Base-by-base conservation (phyloP, 495 filamentous ascomycete genomes). In the Tuber indicum region DNA sequence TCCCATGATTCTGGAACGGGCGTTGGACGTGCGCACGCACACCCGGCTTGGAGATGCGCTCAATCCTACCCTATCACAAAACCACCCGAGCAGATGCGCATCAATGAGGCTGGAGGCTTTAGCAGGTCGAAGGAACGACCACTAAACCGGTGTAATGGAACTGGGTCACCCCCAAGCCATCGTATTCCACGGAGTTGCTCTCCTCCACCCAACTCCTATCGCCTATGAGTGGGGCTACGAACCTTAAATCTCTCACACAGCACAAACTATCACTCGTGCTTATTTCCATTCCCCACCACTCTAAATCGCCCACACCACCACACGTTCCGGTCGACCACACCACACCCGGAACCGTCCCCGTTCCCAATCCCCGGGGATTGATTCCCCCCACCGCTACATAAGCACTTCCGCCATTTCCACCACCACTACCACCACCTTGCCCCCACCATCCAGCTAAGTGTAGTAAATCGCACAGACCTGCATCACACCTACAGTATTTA, bases 201-300 rank as follows among this genome's bases (percentile, higher is more conserved):
- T 14, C 9, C 52, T 14, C 7, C 52, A 14, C 52, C 26, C n/a
- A 26, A 26, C 14, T 26, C n/a, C 52, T 10, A 58, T 26, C 52
- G 8, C 8, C 3, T 58, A 58, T 23, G 5, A 58, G 52, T 58
- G 52, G n/a, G 9, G n/a, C 1, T 3, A 58, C 52, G n/a, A 58
- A 26, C 52, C 16, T 26, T 6, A 0, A 58, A 6, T 1, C 26
- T 23, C 23, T 6, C 39, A 41, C 39, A 41, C 4, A 41, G 52
- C 52, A 58, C 52, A 58, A 58, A 58, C 52, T 58, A 58, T 58
- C 52, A 58, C 52, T 58, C 52, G 52, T 14, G 47, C 52, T 26
- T 58, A 26, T 26, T 58, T 26, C n/a, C 23, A 7, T 58, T 26
- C 26, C 52, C n/a, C 52, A 58, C n/a, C 52, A 10, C 52, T 26